phyloP scores from a whole-genome alignment of 805 yeast species.

The Candida vartiovaarae region DNA sequence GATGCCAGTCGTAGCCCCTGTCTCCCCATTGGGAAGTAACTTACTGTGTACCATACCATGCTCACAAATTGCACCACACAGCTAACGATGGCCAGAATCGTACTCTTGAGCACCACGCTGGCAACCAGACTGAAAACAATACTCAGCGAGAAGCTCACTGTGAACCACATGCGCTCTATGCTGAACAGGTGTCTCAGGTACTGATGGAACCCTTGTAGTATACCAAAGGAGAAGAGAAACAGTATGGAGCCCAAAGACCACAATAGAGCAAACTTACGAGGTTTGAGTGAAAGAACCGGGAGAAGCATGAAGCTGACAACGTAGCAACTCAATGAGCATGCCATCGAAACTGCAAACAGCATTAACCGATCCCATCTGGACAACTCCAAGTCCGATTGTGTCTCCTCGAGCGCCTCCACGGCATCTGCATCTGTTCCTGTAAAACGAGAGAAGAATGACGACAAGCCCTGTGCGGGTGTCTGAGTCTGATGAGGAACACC shows the following conservation, averaged over 20 bases:
- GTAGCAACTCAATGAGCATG: constrained; percentile 15
- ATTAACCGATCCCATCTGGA: constrained; percentile 15
- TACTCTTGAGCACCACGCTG: constrained; percentile 6
- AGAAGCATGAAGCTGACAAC: constrained; percentile 13
- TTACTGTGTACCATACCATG: constrained; percentile 12
- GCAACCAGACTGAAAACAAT: constrained; percentile 9
- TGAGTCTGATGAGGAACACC: not conserved
- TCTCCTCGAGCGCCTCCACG: not conserved
- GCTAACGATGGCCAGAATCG: constrained; percentile 8
- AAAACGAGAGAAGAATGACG: constrained; percentile 5
- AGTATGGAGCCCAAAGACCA: constrained; percentile 15
- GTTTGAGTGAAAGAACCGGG: constrained; percentile 14
- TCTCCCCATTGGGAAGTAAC: constrained; percentile 18
- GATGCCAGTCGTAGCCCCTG: constrained; percentile 13
- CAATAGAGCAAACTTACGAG: constrained; percentile 14
- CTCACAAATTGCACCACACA: constrained; percentile 8
- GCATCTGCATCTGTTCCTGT: not conserved
- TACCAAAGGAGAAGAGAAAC: constrained; percentile 13
- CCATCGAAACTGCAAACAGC: constrained; percentile 16
- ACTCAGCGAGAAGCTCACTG: constrained; percentile 7
- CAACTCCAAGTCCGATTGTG: constrained; percentile 3
- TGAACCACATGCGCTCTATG: constrained; percentile 17
- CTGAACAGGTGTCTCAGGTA: constrained; percentile 11
- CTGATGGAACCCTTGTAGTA: constrained; percentile 7
- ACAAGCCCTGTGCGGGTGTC: not conserved